phyloP scores from a whole-genome alignment of 352 stramenopile species.

The Phytophthora sansomeana region DNA sequence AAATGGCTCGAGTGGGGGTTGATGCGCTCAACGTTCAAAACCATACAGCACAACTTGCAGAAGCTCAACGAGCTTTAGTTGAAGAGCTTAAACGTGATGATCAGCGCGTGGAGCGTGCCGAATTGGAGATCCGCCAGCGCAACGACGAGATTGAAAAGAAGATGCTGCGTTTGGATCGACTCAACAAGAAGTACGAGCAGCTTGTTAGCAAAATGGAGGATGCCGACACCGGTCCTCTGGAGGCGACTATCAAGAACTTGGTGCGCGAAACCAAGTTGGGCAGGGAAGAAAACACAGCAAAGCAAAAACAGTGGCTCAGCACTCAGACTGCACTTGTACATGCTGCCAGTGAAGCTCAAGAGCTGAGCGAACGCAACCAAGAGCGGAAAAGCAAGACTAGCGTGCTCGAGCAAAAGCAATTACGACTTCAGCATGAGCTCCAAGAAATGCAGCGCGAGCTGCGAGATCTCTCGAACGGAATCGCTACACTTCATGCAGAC shows the following conservation, averaged over 20 bases:
- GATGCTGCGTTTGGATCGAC: slow-evolving; percentile 91
- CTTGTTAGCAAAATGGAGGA: slow-evolving; percentile 90
- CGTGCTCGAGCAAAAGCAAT: slow-evolving; percentile 91
- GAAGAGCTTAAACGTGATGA: slow-evolving; percentile 91
- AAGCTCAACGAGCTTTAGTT: slow-evolving; percentile 82
- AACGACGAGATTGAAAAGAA: slow-evolving; percentile 98
- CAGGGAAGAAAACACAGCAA: slow-evolving; percentile 67
- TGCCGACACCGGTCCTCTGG: slow-evolving; percentile 93
- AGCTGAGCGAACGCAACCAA: slow-evolving; percentile 88
- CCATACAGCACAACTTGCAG: slow-evolving; percentile 87
- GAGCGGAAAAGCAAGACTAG: slow-evolving; percentile 92
- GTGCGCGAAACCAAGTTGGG: slow-evolving; percentile 87
- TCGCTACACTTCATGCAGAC: slow-evolving; percentile 91
- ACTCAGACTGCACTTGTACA: slow-evolving; percentile 93
- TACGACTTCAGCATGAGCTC: slow-evolving; percentile 89
- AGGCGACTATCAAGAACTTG: slow-evolving; percentile 94
- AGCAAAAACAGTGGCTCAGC: slow-evolving; percentile 92
- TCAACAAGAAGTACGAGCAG: slow-evolving; percentile 96
- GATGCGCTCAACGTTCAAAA: slow-evolving; percentile 94
- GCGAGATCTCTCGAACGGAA: slow-evolving; percentile 76
- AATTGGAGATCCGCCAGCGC: slow-evolving; percentile 94
- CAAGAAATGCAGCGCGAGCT: slow-evolving; percentile 84
- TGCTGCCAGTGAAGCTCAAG: slow-evolving; percentile 87
- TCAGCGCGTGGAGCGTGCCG: slow-evolving; percentile 89
- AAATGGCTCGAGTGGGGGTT: slow-evolving; percentile 92